Percentiles rank a stretch among this genome's conserved stretches.
Conservation (phyloP, 148 eudicot genomes). For the Polygonum aviculare region DNA sequence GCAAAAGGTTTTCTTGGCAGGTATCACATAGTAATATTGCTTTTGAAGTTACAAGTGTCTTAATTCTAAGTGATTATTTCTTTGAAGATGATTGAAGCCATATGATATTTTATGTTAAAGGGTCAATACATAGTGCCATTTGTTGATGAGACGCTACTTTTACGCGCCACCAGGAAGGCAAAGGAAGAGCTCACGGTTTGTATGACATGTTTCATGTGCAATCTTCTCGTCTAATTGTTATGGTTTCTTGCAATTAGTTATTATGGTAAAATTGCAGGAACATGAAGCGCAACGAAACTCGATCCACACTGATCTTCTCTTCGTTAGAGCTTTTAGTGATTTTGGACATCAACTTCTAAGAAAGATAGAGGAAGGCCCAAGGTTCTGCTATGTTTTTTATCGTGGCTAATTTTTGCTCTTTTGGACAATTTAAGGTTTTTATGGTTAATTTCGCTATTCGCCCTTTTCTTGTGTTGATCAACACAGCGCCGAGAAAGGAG, state of each 20-base stretch:
- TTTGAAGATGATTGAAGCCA: too few species aligned
- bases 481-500: neutral
- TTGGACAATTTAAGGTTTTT: too few species aligned
- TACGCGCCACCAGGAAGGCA: conserved; percentile 15
- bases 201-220: neutral
- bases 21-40: conserved; percentile 15
- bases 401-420: neutral
- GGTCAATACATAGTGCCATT: conserved; percentile 33
- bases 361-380: neutral
- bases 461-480: neutral
- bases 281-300: neutral
- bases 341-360: too few species aligned
- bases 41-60: too few species aligned
- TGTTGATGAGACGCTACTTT: conserved; percentile 27
- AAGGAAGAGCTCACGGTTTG: conserved; percentile 10
- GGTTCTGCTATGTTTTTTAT: neutral
- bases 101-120: conserved; percentile 10
- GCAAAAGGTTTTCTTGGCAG: conserved; percentile 60
- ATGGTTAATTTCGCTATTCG: too few species aligned
- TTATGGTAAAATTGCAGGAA: neutral
- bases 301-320: neutral
- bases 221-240: neutral
- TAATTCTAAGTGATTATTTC: neutral
- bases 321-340: too few species aligned
- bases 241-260: neutral